Evolutionary conservation across 192 early-diverging fungal species (phyloP).

Genomic region (Umbelopsis sp.): DNA sequence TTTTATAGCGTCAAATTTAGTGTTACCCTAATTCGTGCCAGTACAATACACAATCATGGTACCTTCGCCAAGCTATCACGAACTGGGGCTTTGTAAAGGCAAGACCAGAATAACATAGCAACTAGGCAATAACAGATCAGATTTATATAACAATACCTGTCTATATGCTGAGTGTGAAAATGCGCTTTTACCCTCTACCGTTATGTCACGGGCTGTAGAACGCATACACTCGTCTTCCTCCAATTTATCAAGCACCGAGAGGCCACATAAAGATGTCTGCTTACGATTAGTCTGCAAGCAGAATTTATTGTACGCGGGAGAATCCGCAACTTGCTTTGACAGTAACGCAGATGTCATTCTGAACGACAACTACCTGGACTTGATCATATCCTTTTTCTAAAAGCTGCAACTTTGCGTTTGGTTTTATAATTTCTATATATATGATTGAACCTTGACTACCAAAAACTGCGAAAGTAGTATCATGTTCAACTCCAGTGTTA

Average conservation of each 20-base stretch:
- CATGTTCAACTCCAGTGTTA: too few relatives aligned
- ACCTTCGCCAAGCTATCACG: too few relatives aligned
- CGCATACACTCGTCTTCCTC: not conserved
- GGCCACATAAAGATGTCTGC: not conserved
- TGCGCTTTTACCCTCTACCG: not conserved
- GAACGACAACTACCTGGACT: not conserved
- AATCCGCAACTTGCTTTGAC: not conserved
- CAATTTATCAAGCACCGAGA: not conserved
- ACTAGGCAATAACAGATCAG: too few relatives aligned
- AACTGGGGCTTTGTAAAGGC: too few relatives aligned
- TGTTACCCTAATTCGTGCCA: too few relatives aligned
- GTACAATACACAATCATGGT: too few relatives aligned
- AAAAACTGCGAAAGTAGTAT: too few relatives aligned
- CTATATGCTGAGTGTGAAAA: not conserved
- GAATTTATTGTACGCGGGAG: not conserved
- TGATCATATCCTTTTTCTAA: constrained; percentile 11
- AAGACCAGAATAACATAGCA: too few relatives aligned
- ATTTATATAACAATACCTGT: not conserved
- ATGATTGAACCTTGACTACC: not conserved
- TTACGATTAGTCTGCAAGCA: not conserved
- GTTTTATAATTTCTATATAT: not conserved
- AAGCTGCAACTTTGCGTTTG: not conserved
- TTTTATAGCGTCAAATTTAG: too few relatives aligned
- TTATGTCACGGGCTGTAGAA: not conserved
- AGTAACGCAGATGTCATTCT: not conserved